Evolutionary conservation across 2,329 filamentous ascomycete species (phyloP).

Genomic region (Xylariales sp.): DNA sequence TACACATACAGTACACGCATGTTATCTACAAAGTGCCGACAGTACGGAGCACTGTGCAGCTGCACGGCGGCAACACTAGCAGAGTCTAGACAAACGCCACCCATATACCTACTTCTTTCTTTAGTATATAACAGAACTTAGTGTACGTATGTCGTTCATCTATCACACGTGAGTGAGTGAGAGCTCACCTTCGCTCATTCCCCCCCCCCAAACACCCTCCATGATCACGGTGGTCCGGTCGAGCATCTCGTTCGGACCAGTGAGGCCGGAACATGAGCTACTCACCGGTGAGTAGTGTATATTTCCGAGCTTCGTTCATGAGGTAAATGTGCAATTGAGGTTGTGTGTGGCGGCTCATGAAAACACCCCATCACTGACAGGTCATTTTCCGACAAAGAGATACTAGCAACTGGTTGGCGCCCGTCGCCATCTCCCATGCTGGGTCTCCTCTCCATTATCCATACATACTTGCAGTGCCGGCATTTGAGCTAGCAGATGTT

Average conservation of each 20-base stretch:
- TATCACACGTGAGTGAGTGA: neutral
- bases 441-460: neutral
- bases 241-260: neutral
- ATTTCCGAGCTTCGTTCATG: too few relatives aligned
- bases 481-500: neutral
- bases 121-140: too few relatives aligned
- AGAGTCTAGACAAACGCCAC: conserved; percentile 10
- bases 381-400: conserved; percentile 6
- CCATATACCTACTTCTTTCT: neutral
- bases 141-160: too few relatives aligned
- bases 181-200: neutral
- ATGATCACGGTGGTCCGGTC: neutral
- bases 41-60: too few relatives aligned
- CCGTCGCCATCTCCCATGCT: too few relatives aligned
- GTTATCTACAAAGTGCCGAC: too few relatives aligned
- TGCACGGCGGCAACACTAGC: neutral
- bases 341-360: neutral
- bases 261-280: neutral
- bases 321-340: neutral
- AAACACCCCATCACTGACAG: neutral
- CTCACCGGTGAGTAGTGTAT: neutral
- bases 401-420: neutral
- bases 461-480: neutral
- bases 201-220: too few relatives aligned
- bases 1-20: too few relatives aligned